Conservation (phyloP, 1,284 basidiomycete genomes). For the Termitomyces sp. region DNA sequence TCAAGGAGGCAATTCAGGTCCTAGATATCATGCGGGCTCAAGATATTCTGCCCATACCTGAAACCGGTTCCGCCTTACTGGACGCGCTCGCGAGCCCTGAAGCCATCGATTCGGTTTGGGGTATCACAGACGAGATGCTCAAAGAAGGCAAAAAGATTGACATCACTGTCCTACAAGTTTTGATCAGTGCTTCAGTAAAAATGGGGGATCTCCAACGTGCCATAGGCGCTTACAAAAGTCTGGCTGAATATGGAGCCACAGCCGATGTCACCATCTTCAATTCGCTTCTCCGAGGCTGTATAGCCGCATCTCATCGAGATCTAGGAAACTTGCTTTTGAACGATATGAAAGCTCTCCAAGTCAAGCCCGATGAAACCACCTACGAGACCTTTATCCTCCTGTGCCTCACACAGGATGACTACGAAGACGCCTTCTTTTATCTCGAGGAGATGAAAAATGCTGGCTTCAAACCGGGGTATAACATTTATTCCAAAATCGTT, state of each 20-base stretch:
- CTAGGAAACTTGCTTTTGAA: conserved; percentile 58
- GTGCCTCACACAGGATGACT: conserved; percentile 63
- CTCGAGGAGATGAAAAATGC: conserved; percentile 81
- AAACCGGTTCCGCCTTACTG: conserved; percentile 51
- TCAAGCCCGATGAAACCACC: conserved; percentile 54
- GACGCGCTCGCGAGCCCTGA: conserved; percentile 47
- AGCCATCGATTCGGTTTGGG: conserved; percentile 63
- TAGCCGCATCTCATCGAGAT: conserved; percentile 47
- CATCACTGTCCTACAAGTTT: conserved; percentile 54
- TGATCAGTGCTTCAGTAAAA: conserved; percentile 61
- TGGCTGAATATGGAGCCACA: conserved; percentile 47
- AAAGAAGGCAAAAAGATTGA: conserved; percentile 51
- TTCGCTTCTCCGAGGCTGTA: conserved; percentile 61
- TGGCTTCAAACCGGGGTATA: conserved; percentile 47
- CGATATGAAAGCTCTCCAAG: conserved; percentile 53
- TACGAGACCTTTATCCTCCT: conserved; percentile 67
- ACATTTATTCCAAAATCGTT: conserved; percentile 60
- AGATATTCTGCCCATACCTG: conserved; percentile 38
- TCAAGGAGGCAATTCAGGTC: conserved; percentile 56
- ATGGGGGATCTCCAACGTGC: conserved; percentile 72
- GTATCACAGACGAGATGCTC: conserved; percentile 56
- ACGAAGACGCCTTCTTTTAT: conserved; percentile 86
- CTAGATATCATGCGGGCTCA: conserved; percentile 53
- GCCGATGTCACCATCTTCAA: conserved; percentile 71
- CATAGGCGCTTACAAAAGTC: conserved; percentile 69